Percentiles rank a stretch among this genome's conserved stretches.
These are phyloP conservation scores for Drechmeria coniospora DNA, from an alignment of 2,329 filamentous ascomycete species.

Conservation along the genomic window DNA sequence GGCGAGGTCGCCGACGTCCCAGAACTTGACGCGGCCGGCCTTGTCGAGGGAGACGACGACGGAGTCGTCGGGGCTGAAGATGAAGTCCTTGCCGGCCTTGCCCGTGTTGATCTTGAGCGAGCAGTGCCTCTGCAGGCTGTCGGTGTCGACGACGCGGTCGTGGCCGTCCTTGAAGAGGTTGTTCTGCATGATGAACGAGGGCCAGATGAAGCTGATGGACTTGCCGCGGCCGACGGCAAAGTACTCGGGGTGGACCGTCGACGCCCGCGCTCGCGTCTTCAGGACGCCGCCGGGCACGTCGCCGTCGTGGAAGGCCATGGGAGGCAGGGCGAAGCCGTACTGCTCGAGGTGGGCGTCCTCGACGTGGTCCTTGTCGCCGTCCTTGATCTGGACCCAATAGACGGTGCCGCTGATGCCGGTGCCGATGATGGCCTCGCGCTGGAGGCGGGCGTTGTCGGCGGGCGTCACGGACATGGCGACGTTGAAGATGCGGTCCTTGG, in stretches of 20 bases:
- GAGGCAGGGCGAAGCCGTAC: constrained; percentile 78
- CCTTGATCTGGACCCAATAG: constrained; percentile 81
- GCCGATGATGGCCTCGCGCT: constrained; percentile 71
- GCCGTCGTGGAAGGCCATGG: constrained; percentile 71
- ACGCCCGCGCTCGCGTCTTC: constrained; percentile 88
- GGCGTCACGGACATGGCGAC: constrained; percentile 64
- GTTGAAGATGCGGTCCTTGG: constrained; percentile 89
- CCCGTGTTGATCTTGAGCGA: constrained; percentile 89
- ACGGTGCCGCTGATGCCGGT: constrained; percentile 91
- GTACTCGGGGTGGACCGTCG: constrained; percentile 76
- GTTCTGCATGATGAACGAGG: constrained; percentile 45
- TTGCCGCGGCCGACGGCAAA: constrained; percentile 94
- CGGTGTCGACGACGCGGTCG: constrained; percentile 64
- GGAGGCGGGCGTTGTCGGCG: constrained; percentile 36
- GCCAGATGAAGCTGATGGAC: constrained; percentile 80
- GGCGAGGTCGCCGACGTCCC: constrained; percentile 78
- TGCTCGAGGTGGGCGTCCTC: constrained; percentile 67
- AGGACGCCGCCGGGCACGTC: constrained; percentile 83
- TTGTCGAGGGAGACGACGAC: constrained; percentile 94
- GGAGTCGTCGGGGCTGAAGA: constrained; percentile 91
- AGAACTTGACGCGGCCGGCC: constrained; percentile 91
- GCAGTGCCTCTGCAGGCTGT: constrained; percentile 73
- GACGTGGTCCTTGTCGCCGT: constrained; percentile 63
- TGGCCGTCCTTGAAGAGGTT: constrained; percentile 47
- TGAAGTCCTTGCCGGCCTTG: constrained; percentile 96